Percentiles rank a stretch among this genome's conserved stretches.
Conservation (phyloP, 148 eudicot species). For the Fagopyrum homotropicum region DNA sequence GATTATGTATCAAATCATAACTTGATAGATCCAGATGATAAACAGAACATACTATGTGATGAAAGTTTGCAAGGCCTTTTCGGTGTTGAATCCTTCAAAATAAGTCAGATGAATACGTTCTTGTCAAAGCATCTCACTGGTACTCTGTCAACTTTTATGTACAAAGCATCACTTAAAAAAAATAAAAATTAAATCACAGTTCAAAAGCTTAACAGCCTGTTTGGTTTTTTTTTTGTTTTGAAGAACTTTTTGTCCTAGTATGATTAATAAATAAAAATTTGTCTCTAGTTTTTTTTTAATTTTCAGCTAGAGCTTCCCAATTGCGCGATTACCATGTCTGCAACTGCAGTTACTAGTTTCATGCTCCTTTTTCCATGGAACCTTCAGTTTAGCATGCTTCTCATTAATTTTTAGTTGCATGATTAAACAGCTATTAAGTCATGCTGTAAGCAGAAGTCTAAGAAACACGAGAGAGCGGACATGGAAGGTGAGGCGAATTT, state of each 20-base stretch:
- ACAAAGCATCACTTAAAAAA: background rate
- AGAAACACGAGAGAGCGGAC: conserved; percentile 36
- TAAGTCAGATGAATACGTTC: conserved; percentile 70
- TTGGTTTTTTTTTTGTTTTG: background rate
- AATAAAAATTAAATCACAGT: background rate
- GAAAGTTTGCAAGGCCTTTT: conserved; percentile 51
- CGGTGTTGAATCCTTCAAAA: conserved; percentile 53
- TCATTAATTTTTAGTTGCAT: conserved; percentile 6
- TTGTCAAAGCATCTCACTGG: conserved; percentile 68
- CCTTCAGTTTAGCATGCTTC: background rate
- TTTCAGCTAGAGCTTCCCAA: background rate
- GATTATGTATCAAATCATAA: conserved; percentile 53
- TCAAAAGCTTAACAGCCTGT: background rate
- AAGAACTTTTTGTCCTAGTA: too few species aligned
- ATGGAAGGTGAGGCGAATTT: conserved; percentile 40
- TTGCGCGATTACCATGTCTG: background rate
- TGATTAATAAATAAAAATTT: too few species aligned
- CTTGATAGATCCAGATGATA: conserved; percentile 69
- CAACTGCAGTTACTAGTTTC: background rate
- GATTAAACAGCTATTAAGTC: conserved; percentile 39
- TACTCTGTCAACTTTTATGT: conserved; percentile 16
- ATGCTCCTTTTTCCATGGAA: background rate
- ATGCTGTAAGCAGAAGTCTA: conserved; percentile 33
- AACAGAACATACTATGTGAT: conserved; percentile 59
- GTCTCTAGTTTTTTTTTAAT: too few species aligned